phyloP scores from a whole-genome alignment of 768 basidiomycete genomes.

The Boletus reticulatus region DNA sequence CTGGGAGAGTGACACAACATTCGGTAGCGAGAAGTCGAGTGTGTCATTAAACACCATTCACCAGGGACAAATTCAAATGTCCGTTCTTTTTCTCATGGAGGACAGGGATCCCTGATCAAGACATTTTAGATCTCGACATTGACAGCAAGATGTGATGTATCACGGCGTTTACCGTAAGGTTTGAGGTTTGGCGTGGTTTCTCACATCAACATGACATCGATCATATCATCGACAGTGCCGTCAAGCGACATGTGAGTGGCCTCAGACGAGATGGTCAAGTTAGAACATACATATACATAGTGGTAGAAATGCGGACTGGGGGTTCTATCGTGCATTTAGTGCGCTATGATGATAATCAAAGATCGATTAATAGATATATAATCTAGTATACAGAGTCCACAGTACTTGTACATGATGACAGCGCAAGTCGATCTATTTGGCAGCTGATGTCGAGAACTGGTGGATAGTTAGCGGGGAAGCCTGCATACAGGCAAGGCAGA shows the following conservation, averaged over 20 bases:
- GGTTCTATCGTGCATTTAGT: no score
- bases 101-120: not conserved
- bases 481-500: not conserved
- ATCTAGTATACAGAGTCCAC: constrained; percentile 29
- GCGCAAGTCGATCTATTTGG: constrained; percentile 33
- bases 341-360: not conserved
- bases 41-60: not conserved
- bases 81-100: no score
- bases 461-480: not conserved
- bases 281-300: no score
- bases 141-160: not conserved
- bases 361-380: constrained; percentile 31
- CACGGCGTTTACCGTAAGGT: no score
- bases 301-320: no score
- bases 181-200: not conserved
- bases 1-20: not conserved
- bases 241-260: no score
- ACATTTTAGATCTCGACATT: constrained; percentile 8
- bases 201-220: not conserved
- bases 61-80: no score
- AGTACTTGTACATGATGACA: constrained; percentile 12
- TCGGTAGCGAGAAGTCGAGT: not conserved
- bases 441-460: constrained; percentile 45
- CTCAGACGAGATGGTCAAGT: no score
- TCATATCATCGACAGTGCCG: no score